phyloP scores from a whole-genome alignment of 345 rosid genomes.

The Mallotus nudiflorus region DNA sequence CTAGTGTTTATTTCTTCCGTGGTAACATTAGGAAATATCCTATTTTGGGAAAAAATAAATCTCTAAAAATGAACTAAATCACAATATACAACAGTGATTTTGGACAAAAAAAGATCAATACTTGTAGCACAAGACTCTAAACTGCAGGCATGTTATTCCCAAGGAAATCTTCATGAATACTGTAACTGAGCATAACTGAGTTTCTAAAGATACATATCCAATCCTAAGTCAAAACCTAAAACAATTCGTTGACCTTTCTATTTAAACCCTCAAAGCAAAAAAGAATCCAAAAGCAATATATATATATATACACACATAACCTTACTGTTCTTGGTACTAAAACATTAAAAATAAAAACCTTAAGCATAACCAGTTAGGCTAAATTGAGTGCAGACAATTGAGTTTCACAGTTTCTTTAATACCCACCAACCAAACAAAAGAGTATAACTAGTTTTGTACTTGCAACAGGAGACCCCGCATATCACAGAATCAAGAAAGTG shows the following conservation, averaged over 20 bases:
- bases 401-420: slow-evolving; percentile 1
- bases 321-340: neutral
- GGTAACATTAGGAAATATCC: neutral
- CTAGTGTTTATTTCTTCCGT: neutral
- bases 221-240: neutral
- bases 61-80: neutral
- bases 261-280: neutral
- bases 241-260: slow-evolving; percentile 2
- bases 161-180: neutral
- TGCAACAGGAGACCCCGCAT: slow-evolving; percentile 7
- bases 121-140: neutral
- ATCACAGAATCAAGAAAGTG: slow-evolving; percentile 14
- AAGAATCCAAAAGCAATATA: no score
- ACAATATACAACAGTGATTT: no score
- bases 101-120: no score
- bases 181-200: neutral
- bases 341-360: neutral
- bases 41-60: neutral
- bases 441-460: neutral
- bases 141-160: neutral
- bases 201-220: neutral
- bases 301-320: neutral
- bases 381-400: neutral
- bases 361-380: neutral
- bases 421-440: slow-evolving; percentile 13